A percentile compares a stretch with the other conserved stretches of the same genome.
These are phyloP conservation scores for Sisymbrium irio DNA, from an alignment of 345 rosid species.

Conservation along the genomic window DNA sequence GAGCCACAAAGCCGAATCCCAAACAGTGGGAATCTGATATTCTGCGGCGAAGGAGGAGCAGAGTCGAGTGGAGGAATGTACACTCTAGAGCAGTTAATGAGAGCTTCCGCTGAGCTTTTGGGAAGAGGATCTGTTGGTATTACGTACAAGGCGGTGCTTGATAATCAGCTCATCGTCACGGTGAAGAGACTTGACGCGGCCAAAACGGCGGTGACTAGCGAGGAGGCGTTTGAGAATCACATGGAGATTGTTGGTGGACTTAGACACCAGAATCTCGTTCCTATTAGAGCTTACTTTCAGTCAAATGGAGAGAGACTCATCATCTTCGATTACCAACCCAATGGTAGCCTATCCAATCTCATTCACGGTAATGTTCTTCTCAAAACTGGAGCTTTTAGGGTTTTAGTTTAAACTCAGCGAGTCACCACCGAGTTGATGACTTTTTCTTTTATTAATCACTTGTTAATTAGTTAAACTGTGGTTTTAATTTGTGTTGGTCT, in stretches of 20 bases:
- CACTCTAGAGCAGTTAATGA: constrained; percentile 78
- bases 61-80: constrained; percentile 39
- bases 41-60: constrained; percentile 41
- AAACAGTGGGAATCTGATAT: constrained; percentile 58
- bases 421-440: constrained; percentile 21
- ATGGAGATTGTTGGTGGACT: constrained; percentile 75
- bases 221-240: constrained; percentile 63
- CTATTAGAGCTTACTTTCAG: constrained; percentile 69
- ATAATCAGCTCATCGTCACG: constrained; percentile 65
- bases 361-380: constrained; percentile 61
- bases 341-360: constrained; percentile 88
- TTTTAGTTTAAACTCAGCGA: constrained; percentile 7
- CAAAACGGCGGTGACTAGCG: constrained; percentile 65
- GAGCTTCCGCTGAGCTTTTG: constrained; percentile 88
- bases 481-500: constrained; percentile 14
- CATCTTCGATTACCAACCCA: constrained; percentile 78
- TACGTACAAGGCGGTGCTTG: constrained; percentile 82
- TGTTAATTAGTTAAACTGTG: not conserved
- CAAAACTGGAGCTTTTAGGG: not conserved
- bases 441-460: not conserved
- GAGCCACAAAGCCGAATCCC: constrained; percentile 29
- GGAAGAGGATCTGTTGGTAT: constrained; percentile 89
- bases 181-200: constrained; percentile 81
- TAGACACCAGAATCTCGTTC: constrained; percentile 73
- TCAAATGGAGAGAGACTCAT: constrained; percentile 87